Base-by-base conservation (phyloP, 2,329 filamentous ascomycete genomes). In the Trichoderma sp. region DNA sequence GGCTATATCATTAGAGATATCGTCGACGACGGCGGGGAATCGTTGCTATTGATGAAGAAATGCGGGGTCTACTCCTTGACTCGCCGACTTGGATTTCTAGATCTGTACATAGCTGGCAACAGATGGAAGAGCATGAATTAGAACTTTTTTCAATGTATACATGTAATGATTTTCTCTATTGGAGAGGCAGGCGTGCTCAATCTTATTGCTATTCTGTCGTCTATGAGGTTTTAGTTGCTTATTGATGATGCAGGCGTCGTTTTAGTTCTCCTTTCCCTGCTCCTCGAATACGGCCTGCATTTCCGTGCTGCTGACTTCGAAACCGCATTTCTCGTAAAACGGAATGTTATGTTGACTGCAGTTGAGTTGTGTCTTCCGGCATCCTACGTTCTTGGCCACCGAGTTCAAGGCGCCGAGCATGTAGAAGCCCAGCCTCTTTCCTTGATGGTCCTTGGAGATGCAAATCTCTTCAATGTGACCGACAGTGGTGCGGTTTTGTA, bases 381-480 rank as follows among this genome's bases (percentile, higher is more conserved):
- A 95, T 6, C 93, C 93, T 58, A 92, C 88, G 74, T 90, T 87
- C 79, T 89, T 86, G 3, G 92, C 92, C 30, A 95, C 87, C 74
- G 86, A 89, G 79, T 95, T 92, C 76, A 95, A 83, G 6, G 93
- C 91, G 82, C 93, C 89, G 72, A 96, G 94, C 76, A 96, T 91
- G 75, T 89, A 86, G 79, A 93, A 79, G 0, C 93, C 93, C 21
- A 96, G 83, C 77, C 93, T 94, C 85, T 94, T 94, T 34, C 92
- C 92, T 80, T 95, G 93, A 81, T 95, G 91, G 71, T 92, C 90
- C 81, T 91, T 91, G 65, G 90, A 87, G 34, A 96, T 91, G 4
- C 93, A 92, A 78, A 96, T 95, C 79, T 96, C 93, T 82, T 96
- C 93, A 78, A 96, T 92, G 78, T 96, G 93, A 1, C 93, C 93